Percentiles rank a stretch among this genome's conserved stretches.
phyloP scores from a whole-genome alignment of 257 asterid genomes.

The Osmanthus fragrans region DNA sequence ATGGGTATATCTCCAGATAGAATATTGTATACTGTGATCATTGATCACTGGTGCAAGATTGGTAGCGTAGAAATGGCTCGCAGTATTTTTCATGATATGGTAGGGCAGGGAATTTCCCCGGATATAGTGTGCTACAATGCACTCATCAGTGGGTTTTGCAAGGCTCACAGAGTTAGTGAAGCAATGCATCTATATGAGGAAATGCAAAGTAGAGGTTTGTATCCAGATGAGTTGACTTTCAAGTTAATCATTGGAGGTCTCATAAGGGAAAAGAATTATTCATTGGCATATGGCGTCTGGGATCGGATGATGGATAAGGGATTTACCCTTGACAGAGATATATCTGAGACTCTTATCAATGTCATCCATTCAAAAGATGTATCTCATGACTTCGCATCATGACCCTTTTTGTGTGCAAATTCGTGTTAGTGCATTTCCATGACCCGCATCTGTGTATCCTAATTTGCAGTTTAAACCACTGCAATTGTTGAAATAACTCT shows the following conservation, averaged over 20 bases:
- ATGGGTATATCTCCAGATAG: slow-evolving; percentile 62
- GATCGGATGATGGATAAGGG: slow-evolving; percentile 97
- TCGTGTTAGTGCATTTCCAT: not conserved
- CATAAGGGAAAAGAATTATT: slow-evolving; percentile 60
- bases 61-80: slow-evolving; percentile 62
- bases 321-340: slow-evolving; percentile 77
- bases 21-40: slow-evolving; percentile 62
- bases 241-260: slow-evolving; percentile 74
- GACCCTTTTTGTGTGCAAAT: not conserved
- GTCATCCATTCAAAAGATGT: slow-evolving; percentile 51
- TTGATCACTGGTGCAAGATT: slow-evolving; percentile 68
- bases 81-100: slow-evolving; percentile 63
- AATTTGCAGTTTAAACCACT: slow-evolving; percentile 6
- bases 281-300: slow-evolving; percentile 83
- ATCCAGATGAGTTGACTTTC: slow-evolving; percentile 82
- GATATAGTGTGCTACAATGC: slow-evolving; percentile 80
- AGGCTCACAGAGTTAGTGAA: slow-evolving; percentile 60
- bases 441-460: slow-evolving; percentile 1
- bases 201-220: slow-evolving; percentile 61
- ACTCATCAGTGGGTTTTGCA: slow-evolving; percentile 73
- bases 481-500: not conserved
- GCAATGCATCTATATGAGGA: slow-evolving; percentile 70
- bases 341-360: slow-evolving; percentile 63
- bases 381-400: slow-evolving; percentile 11
- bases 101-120: slow-evolving; percentile 62